These are phyloP conservation scores for Pythium monospermum DNA, from an alignment of 352 stramenopile genomes.

Conservation along the genomic window DNA sequence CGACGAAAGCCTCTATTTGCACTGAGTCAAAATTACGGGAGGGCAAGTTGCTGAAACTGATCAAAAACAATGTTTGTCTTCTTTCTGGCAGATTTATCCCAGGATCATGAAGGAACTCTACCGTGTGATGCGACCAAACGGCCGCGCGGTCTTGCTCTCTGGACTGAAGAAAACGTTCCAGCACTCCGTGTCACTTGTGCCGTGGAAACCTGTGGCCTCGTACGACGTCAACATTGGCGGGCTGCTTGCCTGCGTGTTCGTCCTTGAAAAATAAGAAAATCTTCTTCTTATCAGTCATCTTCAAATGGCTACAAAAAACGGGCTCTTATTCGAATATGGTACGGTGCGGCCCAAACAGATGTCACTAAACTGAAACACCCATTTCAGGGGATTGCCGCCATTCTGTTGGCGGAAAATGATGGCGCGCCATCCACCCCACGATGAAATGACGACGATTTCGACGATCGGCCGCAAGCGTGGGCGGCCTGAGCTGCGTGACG, in stretches of 20 bases:
- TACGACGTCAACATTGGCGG: constrained; percentile 76
- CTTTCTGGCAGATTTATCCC: constrained; percentile 49
- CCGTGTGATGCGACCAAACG: constrained; percentile 48
- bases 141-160: constrained; percentile 64
- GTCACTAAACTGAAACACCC: too few relatives aligned
- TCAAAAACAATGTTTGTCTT: too few relatives aligned
- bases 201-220: constrained; percentile 32
- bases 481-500: constrained; percentile 17
- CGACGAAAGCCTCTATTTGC: not conserved
- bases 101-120: constrained; percentile 69
- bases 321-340: too few relatives aligned
- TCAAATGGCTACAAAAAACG: too few relatives aligned
- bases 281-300: too few relatives aligned
- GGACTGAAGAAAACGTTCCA: constrained; percentile 78
- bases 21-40: too few relatives aligned
- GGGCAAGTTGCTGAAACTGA: too few relatives aligned
- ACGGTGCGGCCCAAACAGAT: too few relatives aligned
- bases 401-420: too few relatives aligned
- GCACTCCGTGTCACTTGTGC: constrained; percentile 37
- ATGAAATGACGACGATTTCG: not conserved
- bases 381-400: too few relatives aligned
- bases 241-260: constrained; percentile 52
- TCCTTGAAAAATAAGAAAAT: constrained; percentile 33
- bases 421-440: not conserved
- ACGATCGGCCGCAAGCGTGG: constrained; percentile 13